Evolutionary conservation across 768 basidiomycete genomes (phyloP).

Genomic region (Lactarius pseudohatsudake): DNA sequence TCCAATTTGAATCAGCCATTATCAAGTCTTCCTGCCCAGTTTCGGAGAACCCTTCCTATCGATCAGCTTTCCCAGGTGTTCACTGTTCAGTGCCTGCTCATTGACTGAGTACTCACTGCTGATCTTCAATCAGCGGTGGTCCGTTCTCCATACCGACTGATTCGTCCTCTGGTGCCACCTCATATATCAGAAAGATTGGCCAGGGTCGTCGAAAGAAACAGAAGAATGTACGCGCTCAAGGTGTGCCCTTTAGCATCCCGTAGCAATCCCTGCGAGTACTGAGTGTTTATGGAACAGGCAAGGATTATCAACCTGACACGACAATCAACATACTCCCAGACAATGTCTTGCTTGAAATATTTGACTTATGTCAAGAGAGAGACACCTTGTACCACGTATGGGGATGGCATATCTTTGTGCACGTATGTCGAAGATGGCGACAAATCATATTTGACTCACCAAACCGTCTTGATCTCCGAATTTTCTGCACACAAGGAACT

Average conservation of each 20-base stretch:
- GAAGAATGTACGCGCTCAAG: not conserved
- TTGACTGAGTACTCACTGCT: not conserved
- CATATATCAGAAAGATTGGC: not conserved
- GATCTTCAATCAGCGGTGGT: not conserved
- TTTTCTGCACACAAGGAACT: too few relatives aligned
- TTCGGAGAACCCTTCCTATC: too few relatives aligned
- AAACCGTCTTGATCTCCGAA: too few relatives aligned
- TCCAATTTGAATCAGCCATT: not conserved
- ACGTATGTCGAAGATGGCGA: too few relatives aligned
- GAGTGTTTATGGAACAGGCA: too few relatives aligned
- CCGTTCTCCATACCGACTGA: not conserved
- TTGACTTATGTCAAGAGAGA: not conserved
- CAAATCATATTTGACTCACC: too few relatives aligned
- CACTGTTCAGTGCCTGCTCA: too few relatives aligned
- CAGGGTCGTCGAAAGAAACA: not conserved
- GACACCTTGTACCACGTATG: too few relatives aligned
- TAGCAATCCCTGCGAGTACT: not conserved
- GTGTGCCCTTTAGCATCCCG: not conserved
- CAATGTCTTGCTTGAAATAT: not conserved
- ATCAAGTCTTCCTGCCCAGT: not conserved
- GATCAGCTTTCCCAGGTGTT: not conserved
- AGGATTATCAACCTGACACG: not conserved
- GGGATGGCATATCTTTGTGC: too few relatives aligned
- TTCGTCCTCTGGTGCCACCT: not conserved
- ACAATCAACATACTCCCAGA: not conserved